phyloP scores from a whole-genome alignment of 371 early-diverging fungal species.

The Nematocida parisii region DNA sequence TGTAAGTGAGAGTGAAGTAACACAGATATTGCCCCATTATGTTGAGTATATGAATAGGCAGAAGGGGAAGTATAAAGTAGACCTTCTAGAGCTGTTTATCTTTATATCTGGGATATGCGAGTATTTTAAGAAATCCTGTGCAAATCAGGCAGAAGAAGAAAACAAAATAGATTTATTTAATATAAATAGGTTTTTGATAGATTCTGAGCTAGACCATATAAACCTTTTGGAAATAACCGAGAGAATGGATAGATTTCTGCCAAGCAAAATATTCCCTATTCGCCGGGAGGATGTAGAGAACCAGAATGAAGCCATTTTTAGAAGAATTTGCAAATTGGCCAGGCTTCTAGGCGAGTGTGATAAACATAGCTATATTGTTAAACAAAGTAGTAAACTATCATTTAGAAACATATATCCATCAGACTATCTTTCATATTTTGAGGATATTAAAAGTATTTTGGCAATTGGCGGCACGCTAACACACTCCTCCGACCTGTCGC shows the following conservation, averaged over 20 bases:
- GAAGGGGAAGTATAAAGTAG: conserved; percentile 26
- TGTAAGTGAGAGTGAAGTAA: conserved; percentile 33
- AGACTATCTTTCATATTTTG: conserved; percentile 23
- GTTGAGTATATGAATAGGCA: conserved; percentile 34
- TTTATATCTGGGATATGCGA: conserved; percentile 31
- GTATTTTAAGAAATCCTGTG: conserved; percentile 14
- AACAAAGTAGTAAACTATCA: background rate
- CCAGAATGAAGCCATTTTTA: conserved; percentile 12
- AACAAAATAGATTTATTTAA: conserved; percentile 37
- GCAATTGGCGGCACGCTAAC: conserved; percentile 49
- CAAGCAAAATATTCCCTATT: conserved; percentile 19
- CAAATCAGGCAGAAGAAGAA: background rate
- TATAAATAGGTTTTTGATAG: conserved; percentile 63
- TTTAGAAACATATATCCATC: conserved; percentile 31
- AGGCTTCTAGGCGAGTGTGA: conserved; percentile 33
- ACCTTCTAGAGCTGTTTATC: conserved; percentile 30
- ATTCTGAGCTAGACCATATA: conserved; percentile 57
- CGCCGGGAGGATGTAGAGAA: conserved; percentile 9
- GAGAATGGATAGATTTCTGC: conserved; percentile 32
- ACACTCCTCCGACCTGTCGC: conserved; percentile 10
- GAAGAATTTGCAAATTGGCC: conserved; percentile 9
- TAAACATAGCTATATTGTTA: conserved; percentile 34
- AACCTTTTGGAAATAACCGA: conserved; percentile 67
- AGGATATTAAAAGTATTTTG: conserved; percentile 21
- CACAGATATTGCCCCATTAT: background rate